phyloP scores from a whole-genome alignment of 2,329 filamentous ascomycete genomes.

The Tolypocladium paradoxum region DNA sequence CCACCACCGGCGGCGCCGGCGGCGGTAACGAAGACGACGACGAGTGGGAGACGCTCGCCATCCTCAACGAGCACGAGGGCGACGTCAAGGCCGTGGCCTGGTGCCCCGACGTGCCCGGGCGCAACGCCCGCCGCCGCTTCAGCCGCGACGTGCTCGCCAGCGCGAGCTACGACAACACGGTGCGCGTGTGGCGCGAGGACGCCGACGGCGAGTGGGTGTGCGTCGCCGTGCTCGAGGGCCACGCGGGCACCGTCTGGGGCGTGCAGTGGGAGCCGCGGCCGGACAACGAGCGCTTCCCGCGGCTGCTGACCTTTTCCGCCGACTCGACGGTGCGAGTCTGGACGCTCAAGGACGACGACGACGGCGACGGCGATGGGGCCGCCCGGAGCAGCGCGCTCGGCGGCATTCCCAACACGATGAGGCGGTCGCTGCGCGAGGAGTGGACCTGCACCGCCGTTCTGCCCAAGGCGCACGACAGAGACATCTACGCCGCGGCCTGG shows the following conservation, averaged over 20 bases:
- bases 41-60: conserved; percentile 93
- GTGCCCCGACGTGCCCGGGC: conserved; percentile 60
- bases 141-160: conserved; percentile 69
- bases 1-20: conserved; percentile 33
- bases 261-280: conserved; percentile 56
- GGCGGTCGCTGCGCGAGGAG: conserved; percentile 64
- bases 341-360: conserved; percentile 48
- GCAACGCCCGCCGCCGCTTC: conserved; percentile 35
- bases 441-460: conserved; percentile 74
- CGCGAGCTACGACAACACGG: conserved; percentile 88
- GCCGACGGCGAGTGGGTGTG: conserved; percentile 85
- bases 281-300: conserved; percentile 33
- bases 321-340: conserved; percentile 74
- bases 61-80: conserved; percentile 86
- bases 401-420: conserved; percentile 82
- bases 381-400: conserved; percentile 33
- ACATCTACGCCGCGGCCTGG: conserved; percentile 81
- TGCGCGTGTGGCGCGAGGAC: conserved; percentile 83
- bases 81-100: conserved; percentile 93
- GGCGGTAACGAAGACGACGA: conserved; percentile 64
- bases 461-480: conserved; percentile 64
- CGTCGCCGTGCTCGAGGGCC: conserved; percentile 69
- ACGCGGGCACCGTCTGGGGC: conserved; percentile 82
- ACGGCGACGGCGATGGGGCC: conserved; percentile 11
- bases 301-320: conserved; percentile 76